Conservation (phyloP, 768 basidiomycete species). For the Mycena crocata region DNA sequence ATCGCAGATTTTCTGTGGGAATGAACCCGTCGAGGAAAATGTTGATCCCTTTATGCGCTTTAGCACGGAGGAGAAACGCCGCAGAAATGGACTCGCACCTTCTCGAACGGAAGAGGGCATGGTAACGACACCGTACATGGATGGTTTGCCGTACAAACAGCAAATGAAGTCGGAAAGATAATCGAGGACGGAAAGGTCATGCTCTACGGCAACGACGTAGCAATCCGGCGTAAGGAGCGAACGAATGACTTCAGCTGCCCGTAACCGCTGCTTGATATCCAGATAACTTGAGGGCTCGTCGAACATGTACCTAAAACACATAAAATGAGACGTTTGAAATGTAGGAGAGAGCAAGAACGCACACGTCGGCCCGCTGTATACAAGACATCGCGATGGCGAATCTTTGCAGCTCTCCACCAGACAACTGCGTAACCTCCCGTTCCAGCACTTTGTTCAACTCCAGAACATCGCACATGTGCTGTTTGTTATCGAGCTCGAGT, state of each 20-base stretch:
- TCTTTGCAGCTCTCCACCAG: constrained; percentile 96
- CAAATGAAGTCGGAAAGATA: constrained; percentile 99
- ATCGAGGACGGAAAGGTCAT: constrained; percentile 97
- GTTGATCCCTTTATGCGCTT: constrained; percentile 85
- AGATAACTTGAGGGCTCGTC: constrained; percentile 99
- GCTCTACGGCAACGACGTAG: constrained; percentile 98
- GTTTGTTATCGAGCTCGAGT: constrained; percentile 89
- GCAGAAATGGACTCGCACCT: constrained; percentile 61
- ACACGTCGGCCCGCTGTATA: constrained; percentile 96
- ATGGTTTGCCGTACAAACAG: constrained; percentile 96
- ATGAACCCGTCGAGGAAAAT: constrained; percentile 99
- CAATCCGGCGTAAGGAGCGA: constrained; percentile 82
- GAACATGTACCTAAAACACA: constrained; percentile 87
- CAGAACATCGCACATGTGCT: constrained; percentile 85
- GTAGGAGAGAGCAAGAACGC: constrained; percentile 46
- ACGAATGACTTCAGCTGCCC: constrained; percentile 95
- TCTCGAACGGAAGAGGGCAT: constrained; percentile 99
- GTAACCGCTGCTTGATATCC: constrained; percentile 95
- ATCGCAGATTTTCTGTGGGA: constrained; percentile 97
- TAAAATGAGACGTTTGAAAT: constrained; percentile 9
- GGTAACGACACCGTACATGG: constrained; percentile 98
- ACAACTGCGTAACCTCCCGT: constrained; percentile 87
- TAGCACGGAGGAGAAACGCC: constrained; percentile 2
- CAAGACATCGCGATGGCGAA: constrained; percentile 99
- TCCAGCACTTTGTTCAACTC: constrained; percentile 89